These are phyloP conservation scores for Monosporascus sp. DNA, from an alignment of 2,329 filamentous ascomycete genomes.

Conservation along the genomic window DNA sequence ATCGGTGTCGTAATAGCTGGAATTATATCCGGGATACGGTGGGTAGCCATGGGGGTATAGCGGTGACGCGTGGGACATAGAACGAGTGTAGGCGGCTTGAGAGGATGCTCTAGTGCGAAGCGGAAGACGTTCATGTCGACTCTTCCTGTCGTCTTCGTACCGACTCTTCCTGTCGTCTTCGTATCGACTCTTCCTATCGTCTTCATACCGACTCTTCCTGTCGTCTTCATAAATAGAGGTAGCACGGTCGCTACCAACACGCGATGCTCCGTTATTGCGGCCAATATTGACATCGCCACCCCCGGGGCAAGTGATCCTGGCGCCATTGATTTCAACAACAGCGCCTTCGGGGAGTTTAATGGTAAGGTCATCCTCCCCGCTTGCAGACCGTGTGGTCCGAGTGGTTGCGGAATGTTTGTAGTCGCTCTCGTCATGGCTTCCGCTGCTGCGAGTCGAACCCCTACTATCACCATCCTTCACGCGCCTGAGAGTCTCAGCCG, in stretches of 20 bases:
- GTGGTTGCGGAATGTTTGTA: conserved; percentile 57
- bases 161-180: background rate
- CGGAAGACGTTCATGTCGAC: conserved; percentile 36
- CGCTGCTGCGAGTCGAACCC: conserved; percentile 52
- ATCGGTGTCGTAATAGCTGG: conserved; percentile 4
- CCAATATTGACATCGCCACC: conserved; percentile 56
- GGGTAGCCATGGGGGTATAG: conserved; percentile 3
- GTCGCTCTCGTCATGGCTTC: conserved; percentile 59
- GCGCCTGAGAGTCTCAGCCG: conserved; percentile 49
- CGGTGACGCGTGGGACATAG: background rate
- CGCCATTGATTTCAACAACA: conserved; percentile 49
- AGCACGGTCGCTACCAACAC: conserved; percentile 45
- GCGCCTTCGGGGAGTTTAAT: conserved; percentile 54
- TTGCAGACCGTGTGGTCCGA: conserved; percentile 51
- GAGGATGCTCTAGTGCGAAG: conserved; percentile 43
- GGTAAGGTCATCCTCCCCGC: conserved; percentile 52
- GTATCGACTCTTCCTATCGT: background rate
- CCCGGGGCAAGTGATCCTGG: conserved; percentile 53
- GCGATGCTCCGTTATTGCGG: conserved; percentile 29
- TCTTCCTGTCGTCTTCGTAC: conserved; percentile 8
- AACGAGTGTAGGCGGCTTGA: conserved; percentile 38
- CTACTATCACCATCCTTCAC: conserved; percentile 46
- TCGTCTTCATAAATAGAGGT: conserved; percentile 48
- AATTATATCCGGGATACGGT: background rate
- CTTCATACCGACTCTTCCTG: conserved; percentile 24